Evolutionary conservation across 2,329 filamentous ascomycete genomes (phyloP).

Genomic region (Hypomyces perniciosus): DNA sequence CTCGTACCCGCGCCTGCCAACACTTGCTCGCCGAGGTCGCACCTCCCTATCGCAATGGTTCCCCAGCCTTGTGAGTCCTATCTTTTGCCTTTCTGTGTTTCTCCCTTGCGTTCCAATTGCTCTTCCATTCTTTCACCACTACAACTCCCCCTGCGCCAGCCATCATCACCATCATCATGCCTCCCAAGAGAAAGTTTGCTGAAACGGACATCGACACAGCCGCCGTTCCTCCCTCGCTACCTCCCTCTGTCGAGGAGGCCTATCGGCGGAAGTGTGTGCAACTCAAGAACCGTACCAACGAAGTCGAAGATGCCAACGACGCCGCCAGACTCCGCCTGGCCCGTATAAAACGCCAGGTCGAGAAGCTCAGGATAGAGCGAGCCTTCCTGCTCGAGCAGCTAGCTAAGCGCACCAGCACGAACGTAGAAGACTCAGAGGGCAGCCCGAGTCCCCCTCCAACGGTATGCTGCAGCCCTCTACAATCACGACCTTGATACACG

Average conservation of each 20-base stretch:
- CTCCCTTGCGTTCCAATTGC: slow-evolving; percentile 11
- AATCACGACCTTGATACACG: background rate
- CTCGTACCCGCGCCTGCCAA: too few species aligned
- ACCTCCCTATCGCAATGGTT: slow-evolving; percentile 19
- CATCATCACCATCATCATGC: slow-evolving; percentile 19
- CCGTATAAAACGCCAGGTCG: slow-evolving; percentile 76
- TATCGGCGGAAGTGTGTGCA: slow-evolving; percentile 97
- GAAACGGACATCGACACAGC: slow-evolving; percentile 35
- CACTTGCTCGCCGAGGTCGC: background rate
- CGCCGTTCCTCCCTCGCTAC: slow-evolving; percentile 55
- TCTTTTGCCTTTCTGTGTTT: background rate
- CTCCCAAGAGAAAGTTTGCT: slow-evolving; percentile 31
- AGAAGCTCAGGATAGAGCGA: slow-evolving; percentile 85
- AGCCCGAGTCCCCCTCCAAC: slow-evolving; percentile 76
- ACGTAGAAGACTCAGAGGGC: slow-evolving; percentile 72
- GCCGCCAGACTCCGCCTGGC: slow-evolving; percentile 70
- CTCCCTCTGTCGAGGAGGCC: slow-evolving; percentile 89
- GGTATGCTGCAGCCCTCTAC: slow-evolving; percentile 39
- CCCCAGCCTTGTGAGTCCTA: slow-evolving; percentile 24
- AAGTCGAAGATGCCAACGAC: slow-evolving; percentile 90
- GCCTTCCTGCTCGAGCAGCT: slow-evolving; percentile 70
- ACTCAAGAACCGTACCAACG: slow-evolving; percentile 82
- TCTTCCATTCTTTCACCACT: slow-evolving; percentile 1
- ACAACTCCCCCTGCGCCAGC: too few species aligned
- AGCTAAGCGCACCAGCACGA: slow-evolving; percentile 65